Conservation (phyloP, 2,329 filamentous ascomycete species). For the Phialophora verrucosa region DNA sequence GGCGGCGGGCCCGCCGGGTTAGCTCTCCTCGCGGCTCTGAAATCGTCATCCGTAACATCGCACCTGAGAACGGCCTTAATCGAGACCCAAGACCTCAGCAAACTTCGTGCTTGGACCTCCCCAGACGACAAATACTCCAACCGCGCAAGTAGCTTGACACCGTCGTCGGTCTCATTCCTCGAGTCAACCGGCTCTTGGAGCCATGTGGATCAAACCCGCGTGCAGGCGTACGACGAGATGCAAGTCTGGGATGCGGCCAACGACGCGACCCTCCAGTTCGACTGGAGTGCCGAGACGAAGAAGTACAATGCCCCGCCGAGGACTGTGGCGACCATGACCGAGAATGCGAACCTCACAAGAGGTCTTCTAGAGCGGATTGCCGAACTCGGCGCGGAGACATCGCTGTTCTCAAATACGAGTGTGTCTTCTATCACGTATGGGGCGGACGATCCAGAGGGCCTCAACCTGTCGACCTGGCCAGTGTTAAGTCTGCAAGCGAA, state of each 20-base stretch:
- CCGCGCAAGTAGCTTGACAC: constrained; percentile 92
- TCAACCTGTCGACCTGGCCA: constrained; percentile 87
- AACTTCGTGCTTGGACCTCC: constrained; percentile 69
- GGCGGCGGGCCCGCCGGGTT: constrained; percentile 89
- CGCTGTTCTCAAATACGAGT: constrained; percentile 75
- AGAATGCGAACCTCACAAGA: constrained; percentile 87
- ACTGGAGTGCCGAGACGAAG: constrained; percentile 63
- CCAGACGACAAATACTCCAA: constrained; percentile 79
- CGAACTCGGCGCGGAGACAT: constrained; percentile 62
- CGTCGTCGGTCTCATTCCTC: constrained; percentile 82
- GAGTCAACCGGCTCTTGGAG: constrained; percentile 83
- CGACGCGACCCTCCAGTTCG: constrained; percentile 85
- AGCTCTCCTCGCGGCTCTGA: constrained; percentile 76
- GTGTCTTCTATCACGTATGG: constrained; percentile 83
- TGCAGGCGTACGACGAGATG: constrained; percentile 94
- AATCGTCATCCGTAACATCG: constrained; percentile 74
- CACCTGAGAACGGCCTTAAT: constrained; percentile 84
- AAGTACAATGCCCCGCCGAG: constrained; percentile 47
- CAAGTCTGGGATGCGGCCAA: constrained; percentile 97
- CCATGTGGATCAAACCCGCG: constrained; percentile 72
- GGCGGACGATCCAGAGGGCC: constrained; percentile 65
- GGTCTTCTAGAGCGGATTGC: constrained; percentile 75
- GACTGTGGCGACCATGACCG: constrained; percentile 93
- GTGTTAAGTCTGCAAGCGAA: constrained; percentile 73
- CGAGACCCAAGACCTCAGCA: constrained; percentile 83